Conservation (phyloP, 1,284 basidiomycete species). For the Cryptococcus neoformans region DNA sequence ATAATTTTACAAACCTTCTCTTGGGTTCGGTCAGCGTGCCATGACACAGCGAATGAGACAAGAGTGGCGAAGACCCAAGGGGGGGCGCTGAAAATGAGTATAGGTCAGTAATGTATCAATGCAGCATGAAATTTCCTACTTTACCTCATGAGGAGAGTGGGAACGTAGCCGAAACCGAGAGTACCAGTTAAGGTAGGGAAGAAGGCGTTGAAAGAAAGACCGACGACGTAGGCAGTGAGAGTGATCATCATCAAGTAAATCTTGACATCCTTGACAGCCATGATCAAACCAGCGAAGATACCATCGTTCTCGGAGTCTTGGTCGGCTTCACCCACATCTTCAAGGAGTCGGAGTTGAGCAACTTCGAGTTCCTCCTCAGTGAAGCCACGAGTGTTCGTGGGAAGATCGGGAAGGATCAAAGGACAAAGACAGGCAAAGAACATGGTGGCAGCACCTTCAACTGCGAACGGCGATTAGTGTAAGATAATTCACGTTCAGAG, state of each 20-base stretch:
- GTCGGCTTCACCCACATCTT: slow-evolving; percentile 67
- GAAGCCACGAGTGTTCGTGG: slow-evolving; percentile 63
- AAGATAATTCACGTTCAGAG: neutral
- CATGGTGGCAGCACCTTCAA: slow-evolving; percentile 50
- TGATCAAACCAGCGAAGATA: slow-evolving; percentile 53
- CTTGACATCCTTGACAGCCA: slow-evolving; percentile 63
- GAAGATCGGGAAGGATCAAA: slow-evolving; percentile 73
- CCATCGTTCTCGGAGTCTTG: slow-evolving; percentile 39
- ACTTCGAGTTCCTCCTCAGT: slow-evolving; percentile 59
- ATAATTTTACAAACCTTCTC: slow-evolving; percentile 52
- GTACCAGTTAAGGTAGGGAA: slow-evolving; percentile 64
- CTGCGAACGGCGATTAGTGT: neutral
- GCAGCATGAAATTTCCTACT: slow-evolving; percentile 38
- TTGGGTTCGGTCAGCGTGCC: slow-evolving; percentile 61
- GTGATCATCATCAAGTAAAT: slow-evolving; percentile 60
- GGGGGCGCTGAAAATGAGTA: slow-evolving; percentile 64
- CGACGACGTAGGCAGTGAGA: slow-evolving; percentile 55
- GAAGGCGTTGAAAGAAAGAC: slow-evolving; percentile 68
- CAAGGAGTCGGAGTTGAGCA: slow-evolving; percentile 66
- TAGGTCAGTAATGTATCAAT: slow-evolving; percentile 49
- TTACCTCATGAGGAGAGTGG: slow-evolving; percentile 59
- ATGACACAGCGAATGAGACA: slow-evolving; percentile 58
- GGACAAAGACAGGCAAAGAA: slow-evolving; percentile 59
- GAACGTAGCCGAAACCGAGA: slow-evolving; percentile 61
- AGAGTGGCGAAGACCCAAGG: slow-evolving; percentile 69